These are phyloP conservation scores for Aspergillus sp. DNA, from an alignment of 2,329 filamentous ascomycete genomes.

Conservation along the genomic window DNA sequence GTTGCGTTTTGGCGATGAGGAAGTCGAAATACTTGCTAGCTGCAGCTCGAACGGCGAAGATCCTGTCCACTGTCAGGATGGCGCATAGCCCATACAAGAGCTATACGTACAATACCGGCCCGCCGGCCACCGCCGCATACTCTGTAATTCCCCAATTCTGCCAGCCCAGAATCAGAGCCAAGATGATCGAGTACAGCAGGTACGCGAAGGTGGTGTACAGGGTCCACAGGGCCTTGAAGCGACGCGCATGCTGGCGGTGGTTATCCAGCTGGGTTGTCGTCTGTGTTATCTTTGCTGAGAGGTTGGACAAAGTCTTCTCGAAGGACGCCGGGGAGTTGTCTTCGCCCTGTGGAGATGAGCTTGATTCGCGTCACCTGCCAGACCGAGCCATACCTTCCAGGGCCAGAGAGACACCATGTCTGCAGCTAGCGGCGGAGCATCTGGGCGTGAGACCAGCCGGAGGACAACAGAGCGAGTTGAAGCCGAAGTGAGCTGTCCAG, in stretches of 20 bases:
- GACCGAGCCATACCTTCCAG: conserved; percentile 57
- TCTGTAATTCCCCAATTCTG: conserved; percentile 66
- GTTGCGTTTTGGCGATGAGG: conserved; percentile 61
- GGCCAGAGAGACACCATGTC: conserved; percentile 78
- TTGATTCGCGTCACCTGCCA: not conserved
- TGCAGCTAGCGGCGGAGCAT: conserved; percentile 10
- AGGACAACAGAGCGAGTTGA: not conserved
- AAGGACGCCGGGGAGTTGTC: conserved; percentile 81
- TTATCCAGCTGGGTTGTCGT: conserved; percentile 65
- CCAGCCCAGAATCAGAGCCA: conserved; percentile 76
- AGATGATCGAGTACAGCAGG: conserved; percentile 72
- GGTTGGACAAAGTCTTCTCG: conserved; percentile 75
- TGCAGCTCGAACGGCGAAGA: conserved; percentile 61
- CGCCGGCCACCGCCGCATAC: conserved; percentile 67
- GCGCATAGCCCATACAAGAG: not conserved
- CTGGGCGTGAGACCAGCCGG: not conserved
- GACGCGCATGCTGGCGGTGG: conserved; percentile 61
- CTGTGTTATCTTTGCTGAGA: conserved; percentile 72
- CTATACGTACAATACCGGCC: conserved; percentile 61
- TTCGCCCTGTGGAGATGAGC: conserved; percentile 49
- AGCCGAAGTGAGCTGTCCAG: not conserved
- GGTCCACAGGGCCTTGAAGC: conserved; percentile 76
- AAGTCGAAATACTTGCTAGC: conserved; percentile 69
- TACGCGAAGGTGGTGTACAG: conserved; percentile 88
- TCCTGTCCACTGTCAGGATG: conserved; percentile 42